Conservation (phyloP, 2,329 filamentous ascomycete species). For the Penicillium psychrosexuale region DNA sequence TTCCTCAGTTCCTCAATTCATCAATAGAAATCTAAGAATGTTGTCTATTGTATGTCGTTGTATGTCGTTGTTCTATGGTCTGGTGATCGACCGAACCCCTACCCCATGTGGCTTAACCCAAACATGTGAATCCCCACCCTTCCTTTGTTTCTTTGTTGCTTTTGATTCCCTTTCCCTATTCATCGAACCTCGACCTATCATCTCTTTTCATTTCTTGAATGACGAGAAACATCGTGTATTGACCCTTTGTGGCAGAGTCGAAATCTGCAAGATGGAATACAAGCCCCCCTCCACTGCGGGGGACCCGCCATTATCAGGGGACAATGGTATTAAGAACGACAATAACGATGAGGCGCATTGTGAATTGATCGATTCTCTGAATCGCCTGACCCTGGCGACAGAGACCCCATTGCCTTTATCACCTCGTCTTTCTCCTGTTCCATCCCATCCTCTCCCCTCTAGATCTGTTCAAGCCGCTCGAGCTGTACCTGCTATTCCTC, state of each 20-base stretch:
- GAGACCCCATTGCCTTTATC: conserved; percentile 26
- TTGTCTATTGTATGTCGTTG: conserved; percentile 10
- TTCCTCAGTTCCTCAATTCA: too few species aligned
- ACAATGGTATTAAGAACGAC: conserved; percentile 15
- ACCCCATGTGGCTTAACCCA: conserved; percentile 13
- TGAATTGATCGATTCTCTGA: conserved; percentile 26
- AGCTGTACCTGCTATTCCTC: conserved; percentile 5
- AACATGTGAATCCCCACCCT: conserved; percentile 14
- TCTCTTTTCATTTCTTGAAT: not conserved
- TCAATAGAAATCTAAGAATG: not conserved
- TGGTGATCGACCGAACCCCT: conserved; percentile 19
- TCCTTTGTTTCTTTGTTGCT: conserved; percentile 6
- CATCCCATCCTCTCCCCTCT: not conserved
- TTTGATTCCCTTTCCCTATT: conserved; percentile 4
- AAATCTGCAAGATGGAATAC: conserved; percentile 30
- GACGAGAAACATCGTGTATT: not conserved
- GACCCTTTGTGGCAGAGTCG: conserved; percentile 10
- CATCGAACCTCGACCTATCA: not conserved
- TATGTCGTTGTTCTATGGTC: conserved; percentile 11
- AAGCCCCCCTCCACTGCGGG: conserved; percentile 19
- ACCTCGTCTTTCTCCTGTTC: conserved; percentile 17
- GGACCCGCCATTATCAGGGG: conserved; percentile 21
- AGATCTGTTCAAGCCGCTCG: conserved; percentile 12
- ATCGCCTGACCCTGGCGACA: conserved; percentile 28
- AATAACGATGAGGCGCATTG: conserved; percentile 17